Conservation (phyloP, 75 land plant species). For the Sequoia sempervirens region DNA sequence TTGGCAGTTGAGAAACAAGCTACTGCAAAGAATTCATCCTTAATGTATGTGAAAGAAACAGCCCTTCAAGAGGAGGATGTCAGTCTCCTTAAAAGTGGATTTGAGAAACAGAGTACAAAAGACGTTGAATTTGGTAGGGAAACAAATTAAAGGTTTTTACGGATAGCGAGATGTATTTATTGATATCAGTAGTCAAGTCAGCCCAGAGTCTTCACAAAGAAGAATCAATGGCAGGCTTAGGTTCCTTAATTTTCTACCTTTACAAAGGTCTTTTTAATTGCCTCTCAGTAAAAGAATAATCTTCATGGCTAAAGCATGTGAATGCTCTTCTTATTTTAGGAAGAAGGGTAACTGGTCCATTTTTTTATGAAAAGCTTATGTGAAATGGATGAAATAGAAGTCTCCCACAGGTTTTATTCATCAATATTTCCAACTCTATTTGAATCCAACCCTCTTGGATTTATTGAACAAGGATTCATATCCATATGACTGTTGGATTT, state of each 20-base stretch:
- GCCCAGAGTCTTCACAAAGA: background rate
- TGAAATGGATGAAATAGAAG: too few species aligned
- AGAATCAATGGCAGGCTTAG: background rate
- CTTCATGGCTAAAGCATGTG: background rate
- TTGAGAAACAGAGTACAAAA: constrained; percentile 26
- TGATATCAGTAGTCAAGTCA: background rate
- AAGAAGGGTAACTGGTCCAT: background rate
- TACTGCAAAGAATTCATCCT: constrained; percentile 8
- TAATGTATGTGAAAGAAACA: constrained; percentile 19
- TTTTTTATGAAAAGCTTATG: background rate
- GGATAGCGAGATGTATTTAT: background rate
- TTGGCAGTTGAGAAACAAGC: constrained; percentile 56
- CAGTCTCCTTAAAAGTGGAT: constrained; percentile 45
- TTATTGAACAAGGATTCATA: too few species aligned
- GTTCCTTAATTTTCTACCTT: background rate
- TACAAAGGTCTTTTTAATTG: background rate
- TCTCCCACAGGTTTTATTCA: background rate
- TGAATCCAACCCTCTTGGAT: too few species aligned
- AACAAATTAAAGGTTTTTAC: background rate
- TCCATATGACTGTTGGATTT: too few species aligned
- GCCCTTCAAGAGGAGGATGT: constrained; percentile 66
- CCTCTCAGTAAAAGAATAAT: background rate
- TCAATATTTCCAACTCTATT: background rate
- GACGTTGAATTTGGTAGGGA: constrained; percentile 51
- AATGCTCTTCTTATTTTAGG: background rate